Evolutionary conservation across 2,329 filamentous ascomycete genomes (phyloP).

Genomic region (Aureobasidium sp.): DNA sequence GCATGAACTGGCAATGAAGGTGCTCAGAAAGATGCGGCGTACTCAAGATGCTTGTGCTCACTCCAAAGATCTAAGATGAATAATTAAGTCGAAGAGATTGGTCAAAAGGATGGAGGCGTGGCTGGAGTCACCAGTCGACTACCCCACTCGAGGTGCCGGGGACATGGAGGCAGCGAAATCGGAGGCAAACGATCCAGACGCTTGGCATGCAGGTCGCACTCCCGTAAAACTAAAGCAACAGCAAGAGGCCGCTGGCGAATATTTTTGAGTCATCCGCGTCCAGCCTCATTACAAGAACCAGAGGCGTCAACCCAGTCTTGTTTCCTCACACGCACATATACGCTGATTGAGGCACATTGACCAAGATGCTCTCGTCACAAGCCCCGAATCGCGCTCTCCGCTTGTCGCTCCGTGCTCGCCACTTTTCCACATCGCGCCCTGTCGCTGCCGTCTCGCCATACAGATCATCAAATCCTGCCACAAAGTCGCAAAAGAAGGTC

Average conservation of each 20-base stretch:
- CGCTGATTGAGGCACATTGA: background rate
- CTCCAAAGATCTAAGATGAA: background rate
- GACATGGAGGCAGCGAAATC: background rate
- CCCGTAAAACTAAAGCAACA: background rate
- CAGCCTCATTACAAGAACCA: background rate
- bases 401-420: constrained; percentile 34
- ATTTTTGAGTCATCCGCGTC: constrained; percentile 8
- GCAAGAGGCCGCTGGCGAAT: background rate
- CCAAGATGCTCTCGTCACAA: constrained; percentile 27
- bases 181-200: constrained; percentile 4
- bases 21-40: background rate
- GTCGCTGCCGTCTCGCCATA: constrained; percentile 39
- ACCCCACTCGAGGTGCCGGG: constrained; percentile 2
- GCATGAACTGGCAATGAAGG: background rate
- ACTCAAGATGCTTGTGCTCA: no score
- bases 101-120: no score
- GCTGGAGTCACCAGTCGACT: background rate
- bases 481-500: constrained; percentile 19
- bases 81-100: background rate
- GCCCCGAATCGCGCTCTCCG: constrained; percentile 32
- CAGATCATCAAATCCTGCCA: constrained; percentile 20
- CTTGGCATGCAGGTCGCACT: constrained; percentile 4
- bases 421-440: constrained; percentile 37
- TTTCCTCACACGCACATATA: background rate
- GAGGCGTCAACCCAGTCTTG: background rate